Evolutionary conservation across 495 filamentous ascomycete genomes (phyloP), one percentile per base, ranked within the genome.

Genomic region (Pyrenopolyporus hunteri): DNA sequence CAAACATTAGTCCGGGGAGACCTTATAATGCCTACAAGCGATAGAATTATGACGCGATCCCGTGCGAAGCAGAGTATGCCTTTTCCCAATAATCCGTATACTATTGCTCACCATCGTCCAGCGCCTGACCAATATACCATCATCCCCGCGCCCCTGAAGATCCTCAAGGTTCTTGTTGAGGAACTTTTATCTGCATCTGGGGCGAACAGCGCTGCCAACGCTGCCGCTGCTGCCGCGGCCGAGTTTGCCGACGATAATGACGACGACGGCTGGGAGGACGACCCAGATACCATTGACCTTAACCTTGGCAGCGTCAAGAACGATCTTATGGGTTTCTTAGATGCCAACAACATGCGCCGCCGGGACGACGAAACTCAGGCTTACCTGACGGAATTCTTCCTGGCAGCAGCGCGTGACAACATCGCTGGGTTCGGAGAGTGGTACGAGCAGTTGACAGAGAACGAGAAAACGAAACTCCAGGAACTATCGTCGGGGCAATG

Each of bases 331-430:
- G 79, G 84, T 10, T 92, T 82, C 62, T 81, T 83, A 29, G 88
- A 88, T 44, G 80, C 83, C 45, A 78, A 79, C 51, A 77, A 81
- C 25, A 81, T 82, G 57, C 85, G 89, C 31, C 83, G 87, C 66
- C 80, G 85, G n/a, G 93, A 98, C 67, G 93, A 97, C 68, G 91
- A 96, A 71, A 98, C 93, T 9, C 90, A 96, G 72, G 83, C 79
- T 6, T 96, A 89, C 68, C 78, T 98, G 28, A 75, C 81, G 1
- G 84, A 89, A 6, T 98, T 96, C 72, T 97, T 98, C 79, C 80
- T 87, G 9, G 76, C 83, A 33, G 83, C 87, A 7, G 85, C 85
- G 2, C 70, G 73, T 16, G 79, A 84, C 54, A 86, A 88, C 36
- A 82, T 90, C 59, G 83, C 86, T 2, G 86, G 80, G 13, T 97